Evolutionary conservation across 164 flowering plant species (phyloP), one percentile per base, ranked within the genome.

Genomic region (Aristolochia contorta): DNA sequence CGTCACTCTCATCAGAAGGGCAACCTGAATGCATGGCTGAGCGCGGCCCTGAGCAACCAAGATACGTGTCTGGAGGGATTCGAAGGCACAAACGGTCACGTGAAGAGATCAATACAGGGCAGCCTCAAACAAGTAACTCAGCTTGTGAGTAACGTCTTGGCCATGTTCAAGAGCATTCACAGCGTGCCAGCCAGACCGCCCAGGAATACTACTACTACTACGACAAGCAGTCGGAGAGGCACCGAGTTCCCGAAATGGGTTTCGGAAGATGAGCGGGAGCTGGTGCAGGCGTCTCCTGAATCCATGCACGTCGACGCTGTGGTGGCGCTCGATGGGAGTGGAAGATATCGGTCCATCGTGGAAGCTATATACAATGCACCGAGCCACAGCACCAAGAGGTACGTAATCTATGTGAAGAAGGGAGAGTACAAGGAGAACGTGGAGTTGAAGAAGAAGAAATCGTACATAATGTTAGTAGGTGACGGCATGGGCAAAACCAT

Each of bases 51-150:
- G 19, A 82, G 96, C 61, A 92, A 92, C 74, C 96, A 85, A 67
- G 98, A 92, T 62, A 92, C 98, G 0, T 92, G 98, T 71, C 75
- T 87, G 7, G 96, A 92, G 68, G 98, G 96, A 25, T 89, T 92
- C 58, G 87, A 85, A 37, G 93, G 91, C 61, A 86, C 98, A 0
- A 76, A 83, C 43, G 68, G 80, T 2, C 78, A 65, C 3, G 47
- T 89, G 2, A 79, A 75, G 65, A 68, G 63, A 18, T 78, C 72
- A 71, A 76, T 92, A 37, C 69, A 65, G 48, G 95, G 87, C 13
- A 82, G 91, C 74, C 62, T 92, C 43, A 65, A 66, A 23, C 88
- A 89, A 74, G 87, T 92, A n/a, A 77, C 93, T 2, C 89, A 80
- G 46, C 85, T 89, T 15, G 83, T 89, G 10, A 61, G 77, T 59